Evolutionary conservation across 179 eudicot species (phyloP).

Genomic region (Vitellaria paradoxa): DNA sequence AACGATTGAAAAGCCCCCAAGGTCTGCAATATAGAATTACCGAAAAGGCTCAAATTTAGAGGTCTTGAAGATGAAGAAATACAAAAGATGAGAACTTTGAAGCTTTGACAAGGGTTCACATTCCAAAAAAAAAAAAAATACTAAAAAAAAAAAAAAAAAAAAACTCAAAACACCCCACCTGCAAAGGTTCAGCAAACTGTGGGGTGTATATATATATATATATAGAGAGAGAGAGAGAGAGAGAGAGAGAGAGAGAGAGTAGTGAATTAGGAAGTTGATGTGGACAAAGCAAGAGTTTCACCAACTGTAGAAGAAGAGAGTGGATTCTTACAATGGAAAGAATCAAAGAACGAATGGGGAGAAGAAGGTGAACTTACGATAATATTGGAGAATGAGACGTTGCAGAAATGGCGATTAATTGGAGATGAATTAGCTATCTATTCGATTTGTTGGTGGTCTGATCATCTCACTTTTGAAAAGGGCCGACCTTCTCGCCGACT

Average conservation of each 20-base stretch:
- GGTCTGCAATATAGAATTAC: not conserved
- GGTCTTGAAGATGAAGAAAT: constrained; percentile 7
- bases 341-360: constrained; percentile 23
- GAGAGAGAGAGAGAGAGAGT: not conserved
- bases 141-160: not conserved
- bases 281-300: not conserved
- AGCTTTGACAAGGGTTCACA: too few relatives aligned
- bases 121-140: not conserved
- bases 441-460: not conserved
- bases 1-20: not conserved
- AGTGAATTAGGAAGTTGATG: not conserved
- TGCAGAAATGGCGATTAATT: constrained; percentile 1
- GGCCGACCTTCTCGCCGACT: constrained; percentile 16
- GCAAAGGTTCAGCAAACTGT: not conserved
- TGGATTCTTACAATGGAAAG: constrained; percentile 35
- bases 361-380: constrained; percentile 7
- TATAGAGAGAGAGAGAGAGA: not conserved
- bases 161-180: not conserved
- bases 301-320: constrained; percentile 16
- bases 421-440: constrained; percentile 12
- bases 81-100: too few relatives aligned
- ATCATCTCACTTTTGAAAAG: too few relatives aligned
- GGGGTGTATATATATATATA: too few relatives aligned
- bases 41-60: not conserved
- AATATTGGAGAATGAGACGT: not conserved